These are phyloP conservation scores for Xylaria telfairii DNA, from an alignment of 495 filamentous ascomycete species.

Conservation along the genomic window DNA sequence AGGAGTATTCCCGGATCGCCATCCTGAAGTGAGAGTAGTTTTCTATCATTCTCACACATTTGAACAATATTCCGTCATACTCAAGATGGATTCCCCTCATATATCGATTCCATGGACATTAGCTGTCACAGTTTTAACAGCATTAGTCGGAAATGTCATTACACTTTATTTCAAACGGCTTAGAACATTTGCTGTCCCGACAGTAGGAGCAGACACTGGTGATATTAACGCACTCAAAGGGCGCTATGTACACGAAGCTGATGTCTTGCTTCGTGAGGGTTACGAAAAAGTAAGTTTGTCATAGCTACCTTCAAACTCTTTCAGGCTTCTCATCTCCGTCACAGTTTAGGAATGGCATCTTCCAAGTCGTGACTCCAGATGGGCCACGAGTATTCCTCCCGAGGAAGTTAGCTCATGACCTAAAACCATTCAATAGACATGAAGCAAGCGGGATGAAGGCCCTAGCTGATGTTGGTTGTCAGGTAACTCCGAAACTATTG, in stretches of 20 bases:
- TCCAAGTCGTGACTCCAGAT: slow-evolving; percentile 47
- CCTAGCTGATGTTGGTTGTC: slow-evolving; percentile 23
- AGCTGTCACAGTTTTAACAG: slow-evolving; percentile 19
- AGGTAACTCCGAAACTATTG: slow-evolving; percentile 23
- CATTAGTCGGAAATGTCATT: slow-evolving; percentile 26
- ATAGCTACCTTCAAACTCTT: background rate
- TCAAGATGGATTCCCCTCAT: slow-evolving; percentile 26
- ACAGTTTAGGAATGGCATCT: slow-evolving; percentile 40
- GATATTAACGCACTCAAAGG: slow-evolving; percentile 30
- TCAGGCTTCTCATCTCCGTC: background rate
- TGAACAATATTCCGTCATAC: background rate
- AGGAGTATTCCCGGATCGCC: background rate
- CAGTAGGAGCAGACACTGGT: slow-evolving; percentile 26
- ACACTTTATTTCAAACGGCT: slow-evolving; percentile 24
- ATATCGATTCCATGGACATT: slow-evolving; percentile 28
- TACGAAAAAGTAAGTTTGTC: slow-evolving; percentile 30
- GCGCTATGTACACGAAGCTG: slow-evolving; percentile 36
- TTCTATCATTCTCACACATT: background rate
- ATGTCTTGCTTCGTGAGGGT: slow-evolving; percentile 35
- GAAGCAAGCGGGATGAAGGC: slow-evolving; percentile 48
- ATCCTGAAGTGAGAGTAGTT: background rate
- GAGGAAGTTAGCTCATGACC: slow-evolving; percentile 51
- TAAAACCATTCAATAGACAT: slow-evolving; percentile 51
- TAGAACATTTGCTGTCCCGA: slow-evolving; percentile 31
- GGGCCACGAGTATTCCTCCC: slow-evolving; percentile 50